phyloP scores from a whole-genome alignment of 225 moss, liverwort and hornwort genomes.

The Lunularia cruciata region DNA sequence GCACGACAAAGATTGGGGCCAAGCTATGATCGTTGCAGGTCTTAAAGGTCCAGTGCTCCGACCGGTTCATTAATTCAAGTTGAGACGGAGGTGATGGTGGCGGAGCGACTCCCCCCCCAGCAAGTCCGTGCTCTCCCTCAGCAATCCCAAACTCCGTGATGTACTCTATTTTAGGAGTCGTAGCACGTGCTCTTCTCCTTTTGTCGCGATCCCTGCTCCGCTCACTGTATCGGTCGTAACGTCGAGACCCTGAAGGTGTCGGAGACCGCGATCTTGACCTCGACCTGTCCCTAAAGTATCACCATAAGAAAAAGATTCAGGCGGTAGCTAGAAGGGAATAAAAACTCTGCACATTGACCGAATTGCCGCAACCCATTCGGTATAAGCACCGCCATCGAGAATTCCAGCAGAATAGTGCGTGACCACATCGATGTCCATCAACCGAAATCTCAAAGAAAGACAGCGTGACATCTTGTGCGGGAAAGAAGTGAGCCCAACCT shows the following conservation, averaged over 20 bases:
- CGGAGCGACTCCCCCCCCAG: constrained; percentile 67
- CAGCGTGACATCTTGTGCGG: no score
- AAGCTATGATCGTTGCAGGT: constrained; percentile 66
- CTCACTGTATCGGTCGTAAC: constrained; percentile 59
- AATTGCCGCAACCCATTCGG: no score
- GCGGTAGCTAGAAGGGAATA: not conserved
- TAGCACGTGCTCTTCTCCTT: constrained; percentile 56
- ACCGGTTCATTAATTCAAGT: constrained; percentile 58
- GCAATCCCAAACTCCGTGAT: constrained; percentile 93
- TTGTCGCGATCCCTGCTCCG: constrained; percentile 61
- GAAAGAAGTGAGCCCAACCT: no score
- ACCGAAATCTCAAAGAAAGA: no score
- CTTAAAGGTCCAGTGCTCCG: constrained; percentile 66
- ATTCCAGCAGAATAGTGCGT: no score
- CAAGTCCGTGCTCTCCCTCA: constrained; percentile 62
- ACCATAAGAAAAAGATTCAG: not conserved
- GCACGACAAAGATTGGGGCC: constrained; percentile 62
- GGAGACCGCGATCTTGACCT: constrained; percentile 80
- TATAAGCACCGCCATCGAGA: no score
- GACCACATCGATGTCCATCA: no score
- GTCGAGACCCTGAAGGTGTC: constrained; percentile 65
- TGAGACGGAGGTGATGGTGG: constrained; percentile 75
- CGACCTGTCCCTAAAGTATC: constrained; percentile 52
- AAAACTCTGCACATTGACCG: no score
- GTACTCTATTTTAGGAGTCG: constrained; percentile 89